Evolutionary conservation across 164 flowering plant species (phyloP).

Genomic region (Tetrastigma voinierianum): DNA sequence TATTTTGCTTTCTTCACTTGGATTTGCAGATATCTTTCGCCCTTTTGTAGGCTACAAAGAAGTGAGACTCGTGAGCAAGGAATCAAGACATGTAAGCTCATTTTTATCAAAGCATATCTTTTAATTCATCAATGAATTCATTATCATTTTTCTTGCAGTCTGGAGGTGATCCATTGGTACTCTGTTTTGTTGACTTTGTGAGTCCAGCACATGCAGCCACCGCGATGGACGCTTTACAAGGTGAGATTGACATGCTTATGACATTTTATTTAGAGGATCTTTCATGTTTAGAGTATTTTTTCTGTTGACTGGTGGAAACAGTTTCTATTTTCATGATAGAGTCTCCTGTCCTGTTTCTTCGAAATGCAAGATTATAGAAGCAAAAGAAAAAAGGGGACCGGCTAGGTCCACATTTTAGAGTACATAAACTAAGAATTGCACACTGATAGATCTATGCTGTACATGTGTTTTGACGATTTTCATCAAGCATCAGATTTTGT

Average conservation of each 20-base stretch:
- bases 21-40: slow-evolving; percentile 81
- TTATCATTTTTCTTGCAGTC: slow-evolving; percentile 39
- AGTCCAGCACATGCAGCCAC: slow-evolving; percentile 84
- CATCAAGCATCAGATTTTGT: too few relatives aligned
- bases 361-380: background rate
- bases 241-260: slow-evolving; percentile 36
- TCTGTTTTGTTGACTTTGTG: slow-evolving; percentile 88
- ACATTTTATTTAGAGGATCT: background rate
- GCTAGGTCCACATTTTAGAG: too few relatives aligned
- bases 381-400: background rate
- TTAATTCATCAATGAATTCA: background rate
- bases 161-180: slow-evolving; percentile 80
- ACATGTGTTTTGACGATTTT: too few relatives aligned
- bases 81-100: slow-evolving; percentile 74
- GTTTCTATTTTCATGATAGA: background rate
- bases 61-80: slow-evolving; percentile 91
- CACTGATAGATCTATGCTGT: too few relatives aligned
- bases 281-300: too few relatives aligned
- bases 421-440: too few relatives aligned
- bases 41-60: slow-evolving; percentile 95
- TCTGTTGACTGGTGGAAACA: background rate
- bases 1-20: slow-evolving; percentile 39
- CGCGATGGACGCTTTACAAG: slow-evolving; percentile 88
- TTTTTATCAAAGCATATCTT: background rate
- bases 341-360: background rate